Percentiles rank a stretch among this genome's conserved stretches.
These are phyloP conservation scores for Mytilinidion resinicola DNA, from an alignment of 495 filamentous ascomycete genomes.

Conservation along the genomic window DNA sequence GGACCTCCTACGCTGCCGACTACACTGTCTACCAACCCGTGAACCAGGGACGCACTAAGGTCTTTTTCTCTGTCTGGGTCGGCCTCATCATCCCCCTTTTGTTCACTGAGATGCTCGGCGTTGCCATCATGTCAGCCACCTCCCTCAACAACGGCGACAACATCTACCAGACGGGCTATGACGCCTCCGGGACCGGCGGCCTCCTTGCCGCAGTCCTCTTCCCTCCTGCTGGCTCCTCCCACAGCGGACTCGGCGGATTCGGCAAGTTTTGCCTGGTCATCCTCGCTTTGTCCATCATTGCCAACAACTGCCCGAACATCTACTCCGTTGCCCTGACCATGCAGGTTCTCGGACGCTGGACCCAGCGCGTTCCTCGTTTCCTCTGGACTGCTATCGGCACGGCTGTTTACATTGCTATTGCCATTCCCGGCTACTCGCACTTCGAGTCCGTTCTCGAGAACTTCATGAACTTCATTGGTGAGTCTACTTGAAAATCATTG, in stretches of 20 bases:
- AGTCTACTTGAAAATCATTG: background rate
- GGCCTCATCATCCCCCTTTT: constrained; percentile 67
- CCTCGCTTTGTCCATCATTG: constrained; percentile 71
- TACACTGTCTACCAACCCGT: constrained; percentile 66
- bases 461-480: constrained; percentile 69
- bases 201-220: constrained; percentile 59
- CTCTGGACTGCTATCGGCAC: constrained; percentile 68
- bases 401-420: constrained; percentile 64
- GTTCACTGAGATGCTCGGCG: constrained; percentile 74
- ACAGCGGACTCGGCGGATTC: constrained; percentile 53
- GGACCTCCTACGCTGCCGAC: constrained; percentile 74
- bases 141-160: constrained; percentile 22
- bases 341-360: constrained; percentile 60
- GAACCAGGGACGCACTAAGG: constrained; percentile 47
- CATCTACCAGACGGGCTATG: constrained; percentile 57
- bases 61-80: constrained; percentile 64
- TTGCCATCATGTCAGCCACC: constrained; percentile 48
- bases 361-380: constrained; percentile 67
- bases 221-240: constrained; percentile 32
- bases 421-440: constrained; percentile 68
- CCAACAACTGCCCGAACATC: constrained; percentile 81
- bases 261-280: constrained; percentile 79
- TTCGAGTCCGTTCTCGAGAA: constrained; percentile 68
- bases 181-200: constrained; percentile 54
- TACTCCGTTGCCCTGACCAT: constrained; percentile 75